Evolutionary conservation across 805 yeast species (phyloP).

Genomic region (Candida maris): DNA sequence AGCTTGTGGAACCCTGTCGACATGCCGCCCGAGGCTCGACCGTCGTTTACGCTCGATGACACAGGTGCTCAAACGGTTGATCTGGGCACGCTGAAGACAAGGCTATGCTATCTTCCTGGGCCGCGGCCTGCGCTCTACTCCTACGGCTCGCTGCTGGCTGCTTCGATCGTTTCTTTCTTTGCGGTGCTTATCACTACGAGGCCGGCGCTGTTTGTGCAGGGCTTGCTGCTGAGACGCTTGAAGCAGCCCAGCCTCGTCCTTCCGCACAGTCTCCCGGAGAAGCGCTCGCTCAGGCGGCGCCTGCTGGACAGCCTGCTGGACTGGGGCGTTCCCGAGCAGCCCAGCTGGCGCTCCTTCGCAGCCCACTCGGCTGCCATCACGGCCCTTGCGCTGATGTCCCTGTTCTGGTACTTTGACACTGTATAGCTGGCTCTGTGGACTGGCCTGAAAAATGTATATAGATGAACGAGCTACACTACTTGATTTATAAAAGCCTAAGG

Average conservation of each 20-base stretch:
- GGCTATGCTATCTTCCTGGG: slow-evolving; percentile 30
- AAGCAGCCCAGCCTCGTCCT: slow-evolving; percentile 6
- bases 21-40: neutral
- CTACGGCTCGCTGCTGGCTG: slow-evolving; percentile 12
- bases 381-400: slow-evolving; percentile 6
- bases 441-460: no score
- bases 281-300: slow-evolving; percentile 5
- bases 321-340: slow-evolving; percentile 20
- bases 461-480: no score
- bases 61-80: slow-evolving; percentile 20
- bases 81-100: slow-evolving; percentile 26
- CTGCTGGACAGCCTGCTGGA: slow-evolving; percentile 11
- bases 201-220: slow-evolving; percentile 8
- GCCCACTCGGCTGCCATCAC: slow-evolving; percentile 9
- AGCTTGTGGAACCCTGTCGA: slow-evolving; percentile 45
- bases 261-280: slow-evolving; percentile 5
- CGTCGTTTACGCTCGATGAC: slow-evolving; percentile 10
- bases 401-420: slow-evolving; percentile 18
- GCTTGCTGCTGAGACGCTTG: slow-evolving; percentile 1
- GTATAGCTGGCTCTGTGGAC: slow-evolving; percentile 15
- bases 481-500: no score
- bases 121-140: slow-evolving; percentile 21
- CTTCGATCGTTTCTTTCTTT: slow-evolving; percentile 19
- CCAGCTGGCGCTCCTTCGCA: slow-evolving; percentile 10
- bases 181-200: slow-evolving; percentile 15